Evolutionary conservation across 805 yeast species (phyloP).

Genomic region (Lachancea kluyveri): DNA sequence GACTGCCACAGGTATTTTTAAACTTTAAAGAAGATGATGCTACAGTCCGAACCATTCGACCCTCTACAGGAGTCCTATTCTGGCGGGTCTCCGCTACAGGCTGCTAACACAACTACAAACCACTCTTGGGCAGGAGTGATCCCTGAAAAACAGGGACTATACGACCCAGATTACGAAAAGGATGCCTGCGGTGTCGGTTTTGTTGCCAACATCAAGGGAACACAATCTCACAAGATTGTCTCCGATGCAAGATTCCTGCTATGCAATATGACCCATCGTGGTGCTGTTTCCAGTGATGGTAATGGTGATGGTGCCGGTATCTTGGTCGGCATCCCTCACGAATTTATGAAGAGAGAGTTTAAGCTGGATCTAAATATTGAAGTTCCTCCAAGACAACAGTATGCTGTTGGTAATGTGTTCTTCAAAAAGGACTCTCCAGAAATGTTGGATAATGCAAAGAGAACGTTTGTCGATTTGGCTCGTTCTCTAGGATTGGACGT

Average conservation of each 20-base stretch:
- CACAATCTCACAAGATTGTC: constrained; percentile 82
- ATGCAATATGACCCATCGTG: constrained; percentile 98
- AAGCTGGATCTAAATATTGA: constrained; percentile 57
- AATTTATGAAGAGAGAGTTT: constrained; percentile 80
- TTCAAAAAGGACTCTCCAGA: constrained; percentile 75
- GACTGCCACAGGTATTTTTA: too few relatives aligned
- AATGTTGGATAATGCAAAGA: constrained; percentile 62
- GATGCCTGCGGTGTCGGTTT: constrained; percentile 99
- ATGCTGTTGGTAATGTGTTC: constrained; percentile 92
- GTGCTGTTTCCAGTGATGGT: constrained; percentile 94
- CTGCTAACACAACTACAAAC: constrained; percentile 33
- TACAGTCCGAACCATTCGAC: constrained; percentile 22
- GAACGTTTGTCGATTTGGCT: constrained; percentile 80
- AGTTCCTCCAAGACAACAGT: constrained; percentile 77
- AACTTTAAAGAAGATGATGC: too few relatives aligned
- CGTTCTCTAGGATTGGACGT: constrained; percentile 68
- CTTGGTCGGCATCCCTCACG: constrained; percentile 86
- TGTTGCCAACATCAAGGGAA: constrained; percentile 89
- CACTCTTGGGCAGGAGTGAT: constrained; percentile 88
- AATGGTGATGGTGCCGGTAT: constrained; percentile 99
- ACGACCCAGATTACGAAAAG: constrained; percentile 88
- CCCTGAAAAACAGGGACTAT: constrained; percentile 82
- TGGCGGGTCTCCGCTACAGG: constrained; percentile 22
- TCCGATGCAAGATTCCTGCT: constrained; percentile 82
- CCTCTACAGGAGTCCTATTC: constrained; percentile 26